Conservation (phyloP, 371 early-diverging fungal genomes). For the Coemansia sp. region DNA sequence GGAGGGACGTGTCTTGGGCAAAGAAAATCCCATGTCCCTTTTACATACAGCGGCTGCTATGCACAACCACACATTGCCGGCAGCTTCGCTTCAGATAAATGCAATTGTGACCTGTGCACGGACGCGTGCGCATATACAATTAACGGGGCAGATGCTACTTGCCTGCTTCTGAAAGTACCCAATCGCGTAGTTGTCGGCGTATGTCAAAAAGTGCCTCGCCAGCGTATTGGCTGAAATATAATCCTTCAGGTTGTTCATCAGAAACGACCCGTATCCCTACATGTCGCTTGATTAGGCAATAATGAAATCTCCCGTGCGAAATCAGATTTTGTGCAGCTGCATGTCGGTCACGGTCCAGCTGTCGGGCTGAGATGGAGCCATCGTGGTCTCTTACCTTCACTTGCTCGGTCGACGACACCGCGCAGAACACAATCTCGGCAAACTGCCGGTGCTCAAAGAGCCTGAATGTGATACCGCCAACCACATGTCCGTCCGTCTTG, state of each 20-base stretch:
- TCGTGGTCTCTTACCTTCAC: constrained; percentile 69
- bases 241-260: constrained; percentile 95
- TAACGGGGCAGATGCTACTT: constrained; percentile 15
- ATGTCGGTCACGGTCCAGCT: background rate
- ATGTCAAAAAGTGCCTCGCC: constrained; percentile 92
- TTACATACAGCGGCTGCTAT: constrained; percentile 9
- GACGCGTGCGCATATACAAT: background rate
- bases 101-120: background rate
- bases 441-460: constrained; percentile 89
- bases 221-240: constrained; percentile 70
- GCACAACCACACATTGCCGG: constrained; percentile 7
- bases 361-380: no score
- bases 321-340: no score
- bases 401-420: constrained; percentile 92
- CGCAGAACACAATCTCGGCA: constrained; percentile 99
- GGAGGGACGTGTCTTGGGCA: background rate
- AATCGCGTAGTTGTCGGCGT: constrained; percentile 99
- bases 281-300: background rate
- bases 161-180: constrained; percentile 99
- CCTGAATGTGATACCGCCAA: constrained; percentile 98
- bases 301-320: no score
- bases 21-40: background rate
- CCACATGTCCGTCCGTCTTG: constrained; percentile 64
- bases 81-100: constrained; percentile 2
- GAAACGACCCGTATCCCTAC: constrained; percentile 89